Base-by-base conservation (phyloP, 1,284 basidiomycete genomes). In the Sporisorium scitamineum region DNA sequence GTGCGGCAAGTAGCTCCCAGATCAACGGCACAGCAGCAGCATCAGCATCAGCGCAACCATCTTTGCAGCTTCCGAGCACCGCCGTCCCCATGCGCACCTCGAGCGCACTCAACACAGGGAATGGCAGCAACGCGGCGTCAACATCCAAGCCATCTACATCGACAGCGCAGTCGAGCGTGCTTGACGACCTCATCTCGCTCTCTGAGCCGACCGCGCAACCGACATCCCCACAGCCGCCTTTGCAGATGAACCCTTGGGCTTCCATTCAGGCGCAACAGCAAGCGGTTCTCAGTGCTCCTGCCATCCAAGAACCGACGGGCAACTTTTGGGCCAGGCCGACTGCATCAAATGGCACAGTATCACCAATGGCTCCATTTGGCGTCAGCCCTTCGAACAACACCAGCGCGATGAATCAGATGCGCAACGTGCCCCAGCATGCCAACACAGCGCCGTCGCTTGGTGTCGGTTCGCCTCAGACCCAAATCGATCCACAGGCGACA, bases 171-270 rank as follows among this genome's bases (percentile, higher is more conserved):
- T 76, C 74, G 27, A 75, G 70, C 39, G 69, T 80, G 2, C 76
- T 80, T 51, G 76, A 80, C 44, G 78, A 80, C 18, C 61, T 80
- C 16, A 61, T 80, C 48, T 77, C 70, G 27, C 59, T 76, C 20
- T 57, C 56, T 5, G 59, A 54, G 18, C 61, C 69, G 6, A 11
- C 27, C 1, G 29, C 67, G 29, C 62, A 62, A 41, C 5, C 62
- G 6, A 27, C 67, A 3, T 6, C 70, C 3, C 41, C 41, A 6
- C 76, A 78, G 41, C 72, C 75, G 9, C 62, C 76, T 26, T 52
- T 71, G 37, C 78, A 78, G 51, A 76, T 76, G 75, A 75, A 80
- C 47, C 72, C 72, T 5, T 78, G 72, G 72, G 68, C 69, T 11
- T 16, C 61, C 2, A 24, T 78, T 22, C 76, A 76, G 37, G 67